Evolutionary conservation across 2,329 filamentous ascomycete species (phyloP).

Genomic region (Lachnellula cervina): DNA sequence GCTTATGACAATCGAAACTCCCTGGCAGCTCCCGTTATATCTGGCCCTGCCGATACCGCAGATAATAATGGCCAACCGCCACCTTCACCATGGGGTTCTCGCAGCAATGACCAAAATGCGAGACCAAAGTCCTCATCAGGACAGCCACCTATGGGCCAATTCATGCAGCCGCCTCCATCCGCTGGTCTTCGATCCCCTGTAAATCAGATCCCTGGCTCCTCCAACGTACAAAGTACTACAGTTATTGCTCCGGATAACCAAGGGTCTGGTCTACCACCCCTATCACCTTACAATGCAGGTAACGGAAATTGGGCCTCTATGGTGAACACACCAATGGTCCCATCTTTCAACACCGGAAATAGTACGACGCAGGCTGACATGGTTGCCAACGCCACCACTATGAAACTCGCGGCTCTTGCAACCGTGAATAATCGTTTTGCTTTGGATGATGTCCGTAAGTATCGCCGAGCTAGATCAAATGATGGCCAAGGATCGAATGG

Average conservation of each 20-base stretch:
- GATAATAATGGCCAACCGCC: constrained; percentile 60
- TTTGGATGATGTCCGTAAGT: constrained; percentile 94
- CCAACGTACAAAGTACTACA: constrained; percentile 77
- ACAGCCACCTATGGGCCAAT: constrained; percentile 88
- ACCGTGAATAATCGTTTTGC: constrained; percentile 98
- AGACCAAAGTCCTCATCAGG: constrained; percentile 75
- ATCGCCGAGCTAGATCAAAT: constrained; percentile 83
- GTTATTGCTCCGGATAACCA: constrained; percentile 68
- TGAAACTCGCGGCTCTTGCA: constrained; percentile 95
- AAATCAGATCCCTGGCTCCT: constrained; percentile 59
- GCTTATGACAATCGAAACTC: constrained; percentile 70
- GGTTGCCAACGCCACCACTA: constrained; percentile 97
- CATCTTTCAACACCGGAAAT: constrained; percentile 65
- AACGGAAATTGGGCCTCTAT: constrained; percentile 98
- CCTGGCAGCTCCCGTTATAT: constrained; percentile 69
- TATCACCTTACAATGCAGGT: constrained; percentile 76
- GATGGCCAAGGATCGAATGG: constrained; percentile 61
- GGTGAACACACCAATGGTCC: constrained; percentile 94
- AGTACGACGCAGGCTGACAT: constrained; percentile 75
- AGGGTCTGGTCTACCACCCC: constrained; percentile 66
- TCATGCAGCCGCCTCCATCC: constrained; percentile 74
- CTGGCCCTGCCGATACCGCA: constrained; percentile 59
- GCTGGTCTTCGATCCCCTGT: constrained; percentile 76
- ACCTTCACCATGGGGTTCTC: constrained; percentile 74
- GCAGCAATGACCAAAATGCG: constrained; percentile 44